Percentiles rank a stretch among this genome's conserved stretches.
These are phyloP conservation scores for Neonectria faginata DNA, from an alignment of 2,329 filamentous ascomycete species.

Conservation along the genomic window DNA sequence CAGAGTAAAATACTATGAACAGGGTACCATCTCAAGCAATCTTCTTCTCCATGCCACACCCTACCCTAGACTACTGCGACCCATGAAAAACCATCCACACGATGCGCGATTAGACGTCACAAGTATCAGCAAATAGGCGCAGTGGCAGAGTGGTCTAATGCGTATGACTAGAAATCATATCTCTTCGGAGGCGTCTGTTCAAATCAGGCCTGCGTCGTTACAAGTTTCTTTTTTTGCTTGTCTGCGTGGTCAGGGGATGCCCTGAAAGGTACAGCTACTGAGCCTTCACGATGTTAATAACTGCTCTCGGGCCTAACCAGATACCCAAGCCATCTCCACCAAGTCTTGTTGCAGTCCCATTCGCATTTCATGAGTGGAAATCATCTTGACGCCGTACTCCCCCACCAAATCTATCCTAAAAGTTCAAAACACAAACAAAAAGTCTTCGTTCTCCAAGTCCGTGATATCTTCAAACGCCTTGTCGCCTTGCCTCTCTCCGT, in stretches of 20 bases:
- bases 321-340: not conserved
- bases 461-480: constrained; percentile 63
- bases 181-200: not conserved
- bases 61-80: not conserved
- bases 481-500: constrained; percentile 27
- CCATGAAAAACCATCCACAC: not conserved
- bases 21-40: no score
- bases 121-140: not conserved
- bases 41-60: not conserved
- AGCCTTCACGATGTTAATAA: not conserved
- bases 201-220: not conserved
- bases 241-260: not conserved
- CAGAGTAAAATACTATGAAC: not conserved
- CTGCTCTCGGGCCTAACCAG: not conserved
- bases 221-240: not conserved
- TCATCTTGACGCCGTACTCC: constrained; percentile 13
- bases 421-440: constrained; percentile 65
- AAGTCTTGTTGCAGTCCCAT: not conserved
- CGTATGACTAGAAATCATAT: constrained; percentile 1
- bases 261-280: not conserved
- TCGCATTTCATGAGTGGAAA: not conserved
- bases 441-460: constrained; percentile 72
- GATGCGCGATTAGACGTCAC: not conserved
- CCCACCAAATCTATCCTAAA: not conserved
- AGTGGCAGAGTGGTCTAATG: constrained; percentile 1